A percentile compares a stretch with the other conserved stretches of the same genome.
These are phyloP conservation scores for Phytophthora citrophthora DNA, from an alignment of 352 stramenopile species.

Conservation along the genomic window DNA sequence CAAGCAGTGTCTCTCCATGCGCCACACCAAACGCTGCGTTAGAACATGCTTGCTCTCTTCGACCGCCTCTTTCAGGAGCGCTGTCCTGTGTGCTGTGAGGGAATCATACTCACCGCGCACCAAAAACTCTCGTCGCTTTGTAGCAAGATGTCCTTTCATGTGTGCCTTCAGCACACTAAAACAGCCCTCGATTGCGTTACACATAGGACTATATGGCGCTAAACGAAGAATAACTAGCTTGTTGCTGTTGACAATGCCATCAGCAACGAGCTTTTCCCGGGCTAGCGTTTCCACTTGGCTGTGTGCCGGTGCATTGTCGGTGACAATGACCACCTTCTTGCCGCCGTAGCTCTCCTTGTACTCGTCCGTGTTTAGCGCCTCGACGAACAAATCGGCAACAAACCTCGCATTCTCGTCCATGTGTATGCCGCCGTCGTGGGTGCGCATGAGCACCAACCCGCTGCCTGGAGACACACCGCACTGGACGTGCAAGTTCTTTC, in stretches of 20 bases:
- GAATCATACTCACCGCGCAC: background rate
- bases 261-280: background rate
- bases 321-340: too few species aligned
- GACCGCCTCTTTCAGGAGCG: too few species aligned
- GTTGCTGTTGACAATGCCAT: background rate
- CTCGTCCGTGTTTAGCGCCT: background rate
- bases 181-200: slow-evolving; percentile 1
- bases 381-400: slow-evolving; percentile 4
- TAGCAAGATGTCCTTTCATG: background rate
- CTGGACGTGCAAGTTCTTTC: slow-evolving; percentile 3
- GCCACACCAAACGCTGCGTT: too few species aligned
- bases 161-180: background rate
- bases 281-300: background rate
- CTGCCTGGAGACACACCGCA: background rate
- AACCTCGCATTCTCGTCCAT: slow-evolving; percentile 7
- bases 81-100: too few species aligned
- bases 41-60: too few species aligned
- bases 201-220: slow-evolving; percentile 2
- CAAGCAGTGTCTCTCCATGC: too few species aligned
- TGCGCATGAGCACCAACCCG: background rate
- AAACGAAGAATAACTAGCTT: slow-evolving; percentile 24
- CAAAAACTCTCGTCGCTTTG: background rate
- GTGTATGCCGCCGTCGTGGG: background rate
- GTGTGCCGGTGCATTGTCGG: background rate
- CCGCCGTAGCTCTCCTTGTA: too few species aligned